phyloP scores from a whole-genome alignment of 2,329 filamentous ascomycete genomes.

The Thermothelomyces thermophilus region DNA sequence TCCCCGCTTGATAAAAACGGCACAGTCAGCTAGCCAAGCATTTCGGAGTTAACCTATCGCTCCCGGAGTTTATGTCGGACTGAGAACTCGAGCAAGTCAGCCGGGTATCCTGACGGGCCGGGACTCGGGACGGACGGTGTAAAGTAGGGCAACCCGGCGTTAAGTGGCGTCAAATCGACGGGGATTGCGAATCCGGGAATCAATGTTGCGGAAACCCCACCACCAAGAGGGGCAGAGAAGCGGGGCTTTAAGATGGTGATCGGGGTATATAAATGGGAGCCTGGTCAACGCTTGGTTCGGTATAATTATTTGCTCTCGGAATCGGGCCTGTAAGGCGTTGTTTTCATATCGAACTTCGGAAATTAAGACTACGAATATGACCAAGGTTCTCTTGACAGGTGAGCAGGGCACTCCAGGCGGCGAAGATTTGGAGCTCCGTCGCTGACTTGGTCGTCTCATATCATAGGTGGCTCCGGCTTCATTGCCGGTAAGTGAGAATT shows the following conservation, averaged over 20 bases:
- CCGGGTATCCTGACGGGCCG: too few relatives aligned
- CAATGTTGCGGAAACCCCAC: not conserved
- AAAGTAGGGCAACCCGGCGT: too few relatives aligned
- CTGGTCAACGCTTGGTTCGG: not conserved
- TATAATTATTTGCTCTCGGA: not conserved
- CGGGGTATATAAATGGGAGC: not conserved
- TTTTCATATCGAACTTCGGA: not conserved
- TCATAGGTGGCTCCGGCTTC: constrained; percentile 44
- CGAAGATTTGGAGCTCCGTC: too few relatives aligned
- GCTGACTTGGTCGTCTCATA: constrained; percentile 20
- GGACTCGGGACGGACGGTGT: too few relatives aligned
- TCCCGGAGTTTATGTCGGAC: too few relatives aligned
- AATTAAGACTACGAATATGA: constrained; percentile 30
- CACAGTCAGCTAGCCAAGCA: not conserved
- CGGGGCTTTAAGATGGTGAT: not conserved
- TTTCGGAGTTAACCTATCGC: too few relatives aligned
- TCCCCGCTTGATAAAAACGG: too few relatives aligned
- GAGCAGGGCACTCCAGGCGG: constrained; percentile 11
- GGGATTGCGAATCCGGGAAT: not conserved
- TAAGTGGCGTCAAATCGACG: too few relatives aligned
- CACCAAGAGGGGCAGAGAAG: not conserved
- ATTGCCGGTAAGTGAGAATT: constrained; percentile 37
- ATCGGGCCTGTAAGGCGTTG: not conserved
- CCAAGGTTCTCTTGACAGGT: constrained; percentile 43
- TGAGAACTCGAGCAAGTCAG: too few relatives aligned